Evolutionary conservation across 805 yeast species (phyloP), one percentile per base, ranked within the genome.

Genomic region (Wickerhamiella allomyrinae): DNA sequence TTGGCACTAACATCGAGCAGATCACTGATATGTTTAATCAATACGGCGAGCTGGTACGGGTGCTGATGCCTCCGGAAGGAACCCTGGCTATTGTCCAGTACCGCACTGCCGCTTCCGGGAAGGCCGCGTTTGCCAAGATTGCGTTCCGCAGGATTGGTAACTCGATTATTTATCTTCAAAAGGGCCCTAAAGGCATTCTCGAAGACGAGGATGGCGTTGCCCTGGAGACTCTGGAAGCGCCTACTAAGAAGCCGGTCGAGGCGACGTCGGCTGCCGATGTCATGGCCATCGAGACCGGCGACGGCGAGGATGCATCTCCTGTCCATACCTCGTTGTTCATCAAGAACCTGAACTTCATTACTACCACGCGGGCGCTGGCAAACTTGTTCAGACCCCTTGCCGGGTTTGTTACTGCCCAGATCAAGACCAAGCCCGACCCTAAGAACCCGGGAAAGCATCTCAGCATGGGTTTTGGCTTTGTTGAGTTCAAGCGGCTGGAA

Each of bases 401-500:
- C 17, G 98, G 97, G 0, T 91, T 82, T 58, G 73, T 79, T 11
- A 69, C 79, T 39, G 94, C 94, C 2, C 76, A 77, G 20, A 80
- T 91, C 42, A 84, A 84, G 56, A 80, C 80, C 21, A 89, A 87
- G 58, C 87, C 95, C 1, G 94, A 89, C 62, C 74, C 94, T 29
- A 83, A 77, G 61, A 71, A 74, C 46, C 57, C 71, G 2, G 79
- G 77, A 9, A 72, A 72, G 44, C 63, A 68, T n/a, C 69, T 77
- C 46, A 85, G 95, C 53, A 91, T 91, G 98, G 98, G 98, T 17
- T 91, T 86, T 56, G 98, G 98, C 1, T 91, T 91, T 63, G 95
- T 75, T 11, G 98, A 91, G 62, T 91, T 85, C 61, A 74, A 67
- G 51, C 74, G 87, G 1, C 74, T 73, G 50, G 83, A 76, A 31